These are phyloP conservation scores for Tympanopsis confertula DNA, from an alignment of 2,329 filamentous ascomycete species.

Conservation along the genomic window DNA sequence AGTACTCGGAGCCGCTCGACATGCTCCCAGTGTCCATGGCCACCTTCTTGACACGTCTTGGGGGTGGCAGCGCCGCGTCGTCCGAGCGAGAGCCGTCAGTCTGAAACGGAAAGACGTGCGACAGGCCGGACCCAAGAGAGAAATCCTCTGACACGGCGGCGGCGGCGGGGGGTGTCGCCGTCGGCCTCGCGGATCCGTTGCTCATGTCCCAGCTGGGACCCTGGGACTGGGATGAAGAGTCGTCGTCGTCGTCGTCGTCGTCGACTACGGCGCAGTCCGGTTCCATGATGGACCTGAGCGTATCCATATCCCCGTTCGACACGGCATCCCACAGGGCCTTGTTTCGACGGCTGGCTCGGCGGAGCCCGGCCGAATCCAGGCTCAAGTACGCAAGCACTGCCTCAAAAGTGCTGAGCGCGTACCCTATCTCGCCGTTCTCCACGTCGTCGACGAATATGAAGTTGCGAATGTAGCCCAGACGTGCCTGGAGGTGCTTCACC, in stretches of 20 bases:
- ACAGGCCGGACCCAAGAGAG: not conserved
- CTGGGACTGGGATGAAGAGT: too few species aligned
- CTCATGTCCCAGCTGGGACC: conserved; percentile 2
- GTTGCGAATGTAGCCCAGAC: conserved; percentile 63
- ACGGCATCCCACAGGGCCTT: conserved; percentile 57
- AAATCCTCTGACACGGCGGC: not conserved
- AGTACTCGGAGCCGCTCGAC: conserved; percentile 75
- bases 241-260: conserved; percentile 17
- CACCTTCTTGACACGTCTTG: conserved; percentile 65
- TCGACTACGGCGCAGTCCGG: conserved; percentile 25
- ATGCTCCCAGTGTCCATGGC: conserved; percentile 83
- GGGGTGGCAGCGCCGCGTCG: conserved; percentile 1
- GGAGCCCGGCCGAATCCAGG: conserved; percentile 49
- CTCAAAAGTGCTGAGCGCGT: conserved; percentile 63
- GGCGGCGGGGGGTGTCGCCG: too few species aligned
- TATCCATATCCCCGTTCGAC: conserved; percentile 46
- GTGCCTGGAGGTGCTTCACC: conserved; percentile 57
- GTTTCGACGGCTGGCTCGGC: conserved; percentile 58
- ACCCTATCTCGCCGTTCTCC: conserved; percentile 64
- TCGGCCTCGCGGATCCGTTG: conserved; percentile 4
- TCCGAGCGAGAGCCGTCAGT: conserved; percentile 7
- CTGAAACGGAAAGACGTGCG: not conserved
- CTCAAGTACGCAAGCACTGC: conserved; percentile 61
- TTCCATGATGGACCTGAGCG: conserved; percentile 54
- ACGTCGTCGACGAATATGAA: conserved; percentile 72